Evolutionary conservation across 768 basidiomycete species (phyloP).

Genomic region (Lactarius psammicola): DNA sequence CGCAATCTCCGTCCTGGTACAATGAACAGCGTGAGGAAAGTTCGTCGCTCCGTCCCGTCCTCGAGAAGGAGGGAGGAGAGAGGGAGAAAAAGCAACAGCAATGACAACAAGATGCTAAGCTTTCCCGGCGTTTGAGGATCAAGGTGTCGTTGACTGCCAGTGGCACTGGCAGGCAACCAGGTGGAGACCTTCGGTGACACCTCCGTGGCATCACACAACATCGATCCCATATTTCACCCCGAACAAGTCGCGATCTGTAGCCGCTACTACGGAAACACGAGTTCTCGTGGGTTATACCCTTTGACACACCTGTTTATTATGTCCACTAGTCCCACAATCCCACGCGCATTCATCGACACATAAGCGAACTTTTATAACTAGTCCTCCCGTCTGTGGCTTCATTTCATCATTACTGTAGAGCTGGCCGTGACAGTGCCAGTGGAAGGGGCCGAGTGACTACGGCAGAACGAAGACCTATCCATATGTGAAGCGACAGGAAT

Average conservation of each 20-base stretch:
- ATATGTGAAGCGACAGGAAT: constrained; percentile 15
- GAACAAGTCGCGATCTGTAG: constrained; percentile 26
- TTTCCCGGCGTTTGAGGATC: constrained; percentile 21
- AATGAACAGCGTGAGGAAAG: constrained; percentile 23
- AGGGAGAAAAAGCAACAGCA: not conserved
- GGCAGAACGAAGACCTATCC: constrained; percentile 7
- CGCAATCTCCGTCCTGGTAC: constrained; percentile 22
- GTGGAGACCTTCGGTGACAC: constrained; percentile 14
- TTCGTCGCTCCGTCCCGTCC: constrained; percentile 6
- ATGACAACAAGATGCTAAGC: not conserved
- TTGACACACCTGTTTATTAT: not conserved
- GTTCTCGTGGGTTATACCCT: not conserved
- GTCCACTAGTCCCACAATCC: not conserved
- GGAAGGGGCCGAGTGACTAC: not conserved
- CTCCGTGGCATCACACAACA: constrained; percentile 17
- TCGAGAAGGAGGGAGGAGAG: constrained; percentile 2
- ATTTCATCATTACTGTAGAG: not conserved
- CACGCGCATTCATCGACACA: constrained; percentile 8
- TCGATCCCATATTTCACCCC: constrained; percentile 15
- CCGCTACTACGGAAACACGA: constrained; percentile 8
- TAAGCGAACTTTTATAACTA: constrained; percentile 3
- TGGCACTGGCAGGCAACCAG: constrained; percentile 9
- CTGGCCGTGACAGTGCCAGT: constrained; percentile 4
- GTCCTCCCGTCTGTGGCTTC: not conserved
- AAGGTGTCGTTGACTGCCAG: constrained; percentile 9